Percentiles rank a stretch among this genome's conserved stretches.
Evolutionary conservation across 805 yeast genomes (phyloP).

Genomic region (Metschnikowia gruessii): DNA sequence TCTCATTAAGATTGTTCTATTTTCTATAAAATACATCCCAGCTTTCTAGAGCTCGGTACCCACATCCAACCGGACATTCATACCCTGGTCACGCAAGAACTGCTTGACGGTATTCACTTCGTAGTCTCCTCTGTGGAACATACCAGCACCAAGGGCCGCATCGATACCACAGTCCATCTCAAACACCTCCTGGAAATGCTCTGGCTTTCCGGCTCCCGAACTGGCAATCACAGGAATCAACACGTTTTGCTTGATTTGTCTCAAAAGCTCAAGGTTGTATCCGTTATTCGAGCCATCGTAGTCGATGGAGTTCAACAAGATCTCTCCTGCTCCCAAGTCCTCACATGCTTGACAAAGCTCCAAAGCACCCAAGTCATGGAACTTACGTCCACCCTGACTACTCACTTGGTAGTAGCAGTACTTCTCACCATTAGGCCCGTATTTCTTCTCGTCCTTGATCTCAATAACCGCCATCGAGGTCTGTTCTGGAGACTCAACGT

Average conservation of each 20-base stretch:
- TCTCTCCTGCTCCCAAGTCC: conserved; percentile 94
- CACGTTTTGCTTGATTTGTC: conserved; percentile 73
- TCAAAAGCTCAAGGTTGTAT: conserved; percentile 80
- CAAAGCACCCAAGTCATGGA: conserved; percentile 80
- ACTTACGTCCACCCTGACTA: conserved; percentile 92
- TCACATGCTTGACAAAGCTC: conserved; percentile 90
- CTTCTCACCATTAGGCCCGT: conserved; percentile 84
- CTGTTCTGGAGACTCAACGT: conserved; percentile 58
- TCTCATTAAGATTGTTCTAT: no score
- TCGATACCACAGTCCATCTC: conserved; percentile 71
- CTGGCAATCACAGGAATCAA: conserved; percentile 94
- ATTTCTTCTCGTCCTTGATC: conserved; percentile 47
- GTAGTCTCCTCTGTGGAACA: conserved; percentile 95
- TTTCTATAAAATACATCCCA: no score
- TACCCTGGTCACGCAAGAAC: conserved; percentile 54
- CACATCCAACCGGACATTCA: conserved; percentile 70
- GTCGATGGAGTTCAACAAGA: conserved; percentile 89
- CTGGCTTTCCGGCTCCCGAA: conserved; percentile 94
- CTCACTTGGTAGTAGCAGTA: conserved; percentile 96
- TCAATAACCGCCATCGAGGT: conserved; percentile 63
- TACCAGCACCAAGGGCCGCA: conserved; percentile 98
- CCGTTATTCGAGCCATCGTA: conserved; percentile 97
- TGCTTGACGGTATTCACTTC: conserved; percentile 81
- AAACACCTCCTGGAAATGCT: conserved; percentile 87
- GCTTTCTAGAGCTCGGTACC: conserved; percentile 21